These are phyloP conservation scores for Erythrobasidium hasegawianum DNA, from an alignment of 1,284 basidiomycete genomes.

Conservation along the genomic window DNA sequence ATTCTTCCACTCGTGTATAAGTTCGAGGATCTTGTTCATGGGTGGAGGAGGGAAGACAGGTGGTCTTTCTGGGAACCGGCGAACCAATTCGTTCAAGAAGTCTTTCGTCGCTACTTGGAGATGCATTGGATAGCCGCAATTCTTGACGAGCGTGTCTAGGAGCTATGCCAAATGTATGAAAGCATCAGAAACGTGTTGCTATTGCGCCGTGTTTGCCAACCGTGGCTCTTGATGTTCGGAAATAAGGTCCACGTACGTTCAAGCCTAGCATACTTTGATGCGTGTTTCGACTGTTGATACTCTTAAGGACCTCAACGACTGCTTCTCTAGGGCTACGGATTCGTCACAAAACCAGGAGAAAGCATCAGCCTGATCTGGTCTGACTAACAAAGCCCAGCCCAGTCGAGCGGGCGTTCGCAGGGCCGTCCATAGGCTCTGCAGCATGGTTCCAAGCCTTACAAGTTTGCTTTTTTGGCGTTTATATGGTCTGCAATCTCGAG, in stretches of 20 bases:
- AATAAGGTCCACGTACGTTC: conserved; percentile 42
- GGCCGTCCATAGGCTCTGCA: background rate
- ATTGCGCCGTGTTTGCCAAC: background rate
- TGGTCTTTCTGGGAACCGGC: conserved; percentile 94
- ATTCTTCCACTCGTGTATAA: conserved; percentile 94
- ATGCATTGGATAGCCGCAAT: conserved; percentile 94
- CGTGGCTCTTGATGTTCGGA: background rate
- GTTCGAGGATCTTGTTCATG: conserved; percentile 89
- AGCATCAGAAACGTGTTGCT: background rate
- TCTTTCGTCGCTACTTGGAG: conserved; percentile 98
- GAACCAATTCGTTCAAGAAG: conserved; percentile 96
- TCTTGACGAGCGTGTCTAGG: conserved; percentile 89
- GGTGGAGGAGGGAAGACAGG: conserved; percentile 90
- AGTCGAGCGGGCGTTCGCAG: background rate
- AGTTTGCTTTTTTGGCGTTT: conserved; percentile 95
- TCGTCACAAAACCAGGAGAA: too few relatives aligned
- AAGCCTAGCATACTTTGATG: conserved; percentile 77
- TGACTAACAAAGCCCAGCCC: background rate
- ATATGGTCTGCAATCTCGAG: conserved; percentile 78
- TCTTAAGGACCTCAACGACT: conserved; percentile 72
- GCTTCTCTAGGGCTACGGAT: conserved; percentile 88
- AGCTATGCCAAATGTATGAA: too few relatives aligned
- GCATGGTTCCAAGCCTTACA: conserved; percentile 56
- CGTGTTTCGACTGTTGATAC: conserved; percentile 83
- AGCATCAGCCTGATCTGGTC: conserved; percentile 17